Percentiles rank a stretch among this genome's conserved stretches.
Evolutionary conservation across 2,329 filamentous ascomycete species (phyloP).

Genomic region (Fusarium anguioides): DNA sequence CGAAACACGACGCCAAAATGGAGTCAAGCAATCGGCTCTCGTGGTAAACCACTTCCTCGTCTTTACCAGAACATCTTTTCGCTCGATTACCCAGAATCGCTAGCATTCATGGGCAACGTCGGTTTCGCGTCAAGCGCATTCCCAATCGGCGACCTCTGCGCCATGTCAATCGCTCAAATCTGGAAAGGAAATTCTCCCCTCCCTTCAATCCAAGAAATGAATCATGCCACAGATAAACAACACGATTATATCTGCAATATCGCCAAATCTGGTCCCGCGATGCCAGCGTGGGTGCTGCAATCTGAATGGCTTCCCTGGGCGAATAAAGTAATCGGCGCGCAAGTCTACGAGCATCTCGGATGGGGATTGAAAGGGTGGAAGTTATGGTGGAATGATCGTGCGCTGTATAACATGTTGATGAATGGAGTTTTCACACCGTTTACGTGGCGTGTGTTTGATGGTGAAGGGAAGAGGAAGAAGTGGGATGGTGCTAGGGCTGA

Average conservation of each 20-base stretch:
- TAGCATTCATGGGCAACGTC: slow-evolving; percentile 56
- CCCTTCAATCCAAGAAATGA: slow-evolving; percentile 53
- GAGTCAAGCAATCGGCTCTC: slow-evolving; percentile 42
- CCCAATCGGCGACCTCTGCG: slow-evolving; percentile 55
- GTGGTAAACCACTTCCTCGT: slow-evolving; percentile 47
- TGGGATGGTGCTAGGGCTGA: slow-evolving; percentile 55
- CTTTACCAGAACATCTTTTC: slow-evolving; percentile 60
- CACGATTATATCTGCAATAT: slow-evolving; percentile 49
- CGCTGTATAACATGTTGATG: slow-evolving; percentile 53
- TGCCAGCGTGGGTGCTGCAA: slow-evolving; percentile 46
- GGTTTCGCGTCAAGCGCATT: slow-evolving; percentile 50
- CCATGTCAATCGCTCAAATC: slow-evolving; percentile 57
- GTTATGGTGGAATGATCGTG: slow-evolving; percentile 55
- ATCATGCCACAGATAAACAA: slow-evolving; percentile 48
- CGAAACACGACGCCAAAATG: slow-evolving; percentile 37
- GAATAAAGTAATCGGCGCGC: slow-evolving; percentile 56
- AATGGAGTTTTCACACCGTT: slow-evolving; percentile 56
- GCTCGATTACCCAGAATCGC: slow-evolving; percentile 54
- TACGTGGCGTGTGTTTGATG: slow-evolving; percentile 55
- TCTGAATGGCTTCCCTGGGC: slow-evolving; percentile 54
- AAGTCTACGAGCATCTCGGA: slow-evolving; percentile 54
- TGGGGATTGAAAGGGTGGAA: slow-evolving; percentile 55
- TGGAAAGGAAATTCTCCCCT: slow-evolving; percentile 55
- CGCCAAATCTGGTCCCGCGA: slow-evolving; percentile 43
- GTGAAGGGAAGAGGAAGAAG: slow-evolving; percentile 52